Base-by-base conservation (phyloP, 176 grass and related monocot genomes). In the Avena sativa region DNA sequence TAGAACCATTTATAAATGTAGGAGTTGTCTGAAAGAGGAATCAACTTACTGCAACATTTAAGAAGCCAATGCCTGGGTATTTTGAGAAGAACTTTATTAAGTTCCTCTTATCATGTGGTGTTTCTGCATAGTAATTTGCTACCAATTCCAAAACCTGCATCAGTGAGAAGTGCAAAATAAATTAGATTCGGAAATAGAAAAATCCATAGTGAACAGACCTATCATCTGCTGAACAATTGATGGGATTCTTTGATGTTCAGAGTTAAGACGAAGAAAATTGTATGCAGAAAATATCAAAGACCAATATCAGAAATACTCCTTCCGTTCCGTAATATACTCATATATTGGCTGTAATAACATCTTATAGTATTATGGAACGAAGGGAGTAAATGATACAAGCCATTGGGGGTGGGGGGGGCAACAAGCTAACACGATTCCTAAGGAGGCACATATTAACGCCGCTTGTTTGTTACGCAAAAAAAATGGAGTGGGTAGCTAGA, bases 21-120 rank as follows among this genome's bases (percentile, higher is more conserved):
- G 14, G 51, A 85, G 19, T 61, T 47, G 32, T 44, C 34, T 30
- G 34, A 83, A 68, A 81, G 68, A 75, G 79, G 71, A 72, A 76
- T 73, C 71, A 93, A 94, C 93, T 94, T 75, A 98, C 96, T 86
- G 93, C 93, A 95, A 98, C 90, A 85, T 91, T 94, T 83, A 96
- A 85, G 71, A 98, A 86, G 25, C 90, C 93, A 91, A 98, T 92
- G 55, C 91, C 90, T 20, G 96, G 96, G 72, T 89, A 96, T 64
- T 89, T 82, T 58, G 84, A 92, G 71, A 91, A 94, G 74, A 92
- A 89, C 64, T 78, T 87, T 86, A 66, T 91, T 84, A 87, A 88
- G 84, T 17, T 94, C 79, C 53, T 95, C 78, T 79, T 86, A 49
- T 84, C 86, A 34, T 75, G 76, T 80, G n/a, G 38, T 65, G 87